Base-by-base conservation (phyloP, 345 rosid genomes). In the Excoecaria agallocha region DNA sequence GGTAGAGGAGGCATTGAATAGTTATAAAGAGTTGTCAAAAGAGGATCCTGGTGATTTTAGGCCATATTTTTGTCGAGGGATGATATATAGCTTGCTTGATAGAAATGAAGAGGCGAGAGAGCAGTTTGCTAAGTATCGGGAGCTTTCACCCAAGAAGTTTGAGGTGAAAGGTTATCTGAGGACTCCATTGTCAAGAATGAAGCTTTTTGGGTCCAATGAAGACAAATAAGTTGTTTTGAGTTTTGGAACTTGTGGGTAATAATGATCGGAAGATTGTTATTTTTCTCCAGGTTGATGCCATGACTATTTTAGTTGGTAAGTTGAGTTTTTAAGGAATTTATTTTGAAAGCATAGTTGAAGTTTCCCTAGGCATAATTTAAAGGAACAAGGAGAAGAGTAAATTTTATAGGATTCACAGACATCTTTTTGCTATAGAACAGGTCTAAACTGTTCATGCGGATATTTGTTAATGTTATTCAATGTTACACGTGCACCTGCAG, bases 1-100 rank as follows among this genome's bases (percentile, higher is more conserved):
- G 19, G 94, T 94, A 49, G 95, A 94, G 49, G 93, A 77, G 60
- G 96, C 97, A 7, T 76, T 94, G 88, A 81, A 69, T 85, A 92
- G 89, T 74, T 94, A 92, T 51, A 85, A 85, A 50, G 82, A 90
- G 45, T 67, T 92, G 75, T 81, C 87, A 5, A 87, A 79, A 69
- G 98, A 94, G 76, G 94, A 94, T 68, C 97, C 96, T 0, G 69
- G 52, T 59, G 98, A 94, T 77, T 89, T 89, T 76, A 85, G 96
- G 81, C 95, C 96, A 7, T 90, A 92, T 58, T 92, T 89, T 62
- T 90, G 97, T 77, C 73, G 84, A 74, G 94, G 96, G 63, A 90
- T 90, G 93, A 90, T 92, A 24, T 90, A 88, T 73, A 92, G 92
- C 45, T 82, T 92, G 87, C 86, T 90, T 41, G 93, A 90, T 72